Percentiles rank a stretch among this genome's conserved stretches.
Evolutionary conservation across 2,329 filamentous ascomycete genomes (phyloP).

Genomic region (Diaporthe citriasiana): DNA sequence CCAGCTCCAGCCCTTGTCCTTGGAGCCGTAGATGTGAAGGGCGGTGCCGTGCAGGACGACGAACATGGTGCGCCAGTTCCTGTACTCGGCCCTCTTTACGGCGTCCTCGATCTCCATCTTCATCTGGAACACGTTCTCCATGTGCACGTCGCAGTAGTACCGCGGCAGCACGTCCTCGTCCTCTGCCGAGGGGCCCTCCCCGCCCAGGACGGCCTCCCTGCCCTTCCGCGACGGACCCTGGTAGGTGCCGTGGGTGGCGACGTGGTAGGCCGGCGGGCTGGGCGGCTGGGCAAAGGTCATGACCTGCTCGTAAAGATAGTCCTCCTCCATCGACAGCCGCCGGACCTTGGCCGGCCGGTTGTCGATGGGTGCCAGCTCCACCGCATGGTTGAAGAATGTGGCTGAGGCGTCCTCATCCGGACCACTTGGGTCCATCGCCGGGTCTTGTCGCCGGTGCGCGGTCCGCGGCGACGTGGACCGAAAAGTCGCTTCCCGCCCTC

Average conservation of each 20-base stretch:
- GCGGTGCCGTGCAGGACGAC: slow-evolving; percentile 77
- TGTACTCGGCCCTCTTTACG: slow-evolving; percentile 72
- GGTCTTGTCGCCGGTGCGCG: slow-evolving; percentile 1
- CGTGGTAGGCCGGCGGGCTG: slow-evolving; percentile 58
- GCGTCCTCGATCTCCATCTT: slow-evolving; percentile 78
- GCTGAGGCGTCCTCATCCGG: slow-evolving; percentile 37
- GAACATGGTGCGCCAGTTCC: slow-evolving; percentile 75
- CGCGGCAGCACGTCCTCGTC: slow-evolving; percentile 64
- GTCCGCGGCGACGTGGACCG: background rate
- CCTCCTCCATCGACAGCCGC: slow-evolving; percentile 69
- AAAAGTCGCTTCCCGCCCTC: slow-evolving; percentile 6
- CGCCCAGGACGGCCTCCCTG: slow-evolving; percentile 43
- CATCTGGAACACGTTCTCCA: slow-evolving; percentile 70
- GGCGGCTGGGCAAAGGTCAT: slow-evolving; percentile 62
- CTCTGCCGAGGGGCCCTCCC: slow-evolving; percentile 49
- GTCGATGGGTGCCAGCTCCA: slow-evolving; percentile 42
- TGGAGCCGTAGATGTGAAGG: slow-evolving; percentile 74
- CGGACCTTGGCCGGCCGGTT: slow-evolving; percentile 46
- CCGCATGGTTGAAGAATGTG: slow-evolving; percentile 42
- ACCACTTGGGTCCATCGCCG: slow-evolving; percentile 39
- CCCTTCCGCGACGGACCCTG: slow-evolving; percentile 45
- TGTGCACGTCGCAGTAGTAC: slow-evolving; percentile 69
- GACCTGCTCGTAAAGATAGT: slow-evolving; percentile 66
- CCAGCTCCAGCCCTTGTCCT: slow-evolving; percentile 66
- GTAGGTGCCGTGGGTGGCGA: slow-evolving; percentile 53